Evolutionary conservation across 352 stramenopile species (phyloP), one percentile per base, ranked within the genome.

Genomic region (Plasmopara viticola): DNA sequence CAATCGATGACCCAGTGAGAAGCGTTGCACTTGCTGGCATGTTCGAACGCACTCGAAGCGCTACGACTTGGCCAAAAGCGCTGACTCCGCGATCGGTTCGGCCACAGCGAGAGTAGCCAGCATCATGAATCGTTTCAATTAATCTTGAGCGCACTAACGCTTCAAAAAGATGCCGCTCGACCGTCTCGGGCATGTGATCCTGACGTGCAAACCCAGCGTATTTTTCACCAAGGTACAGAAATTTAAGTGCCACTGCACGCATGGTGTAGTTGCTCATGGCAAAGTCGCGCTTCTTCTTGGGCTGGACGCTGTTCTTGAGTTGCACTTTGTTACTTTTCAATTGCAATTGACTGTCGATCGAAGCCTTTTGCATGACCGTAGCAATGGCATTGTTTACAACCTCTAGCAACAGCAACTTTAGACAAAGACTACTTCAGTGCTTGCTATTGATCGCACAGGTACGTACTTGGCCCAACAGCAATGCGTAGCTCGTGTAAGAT

Each of bases 41-140:
- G 49, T 86, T 92, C 2, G 84, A 94, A 29, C 84, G 84, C 51
- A 94, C 56, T 13, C 66, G 75, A 1, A 91, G 56, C 1, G 62
- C 73, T 13, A 94, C 65, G 47, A 92, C 82, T 68, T 94, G 84
- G 4, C 81, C 81, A 47, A 94, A 88, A 0, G 84, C 84, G 49
- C 82, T 96, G 5, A 99, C 97, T 15, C 96, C 96, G 42, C 86
- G 85, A 66, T 99, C 97, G 2, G 97, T 99, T 25, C 97, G 82
- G 4, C 97, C 97, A 60, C 96, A 99, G 28, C 96, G 82, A 9
- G 88, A 98, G 75, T 99, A 99, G 9, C 73, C 65, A 53, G 69
- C 84, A 46, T 70, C 65, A 29, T 91, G 64, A 44, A 91, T 74
- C 70, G 81, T 87, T 33, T 78, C 69, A 38, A 98, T 92, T 6